Conservation (phyloP, 805 yeast genomes). For the Hanseniaspora nectarophila region DNA sequence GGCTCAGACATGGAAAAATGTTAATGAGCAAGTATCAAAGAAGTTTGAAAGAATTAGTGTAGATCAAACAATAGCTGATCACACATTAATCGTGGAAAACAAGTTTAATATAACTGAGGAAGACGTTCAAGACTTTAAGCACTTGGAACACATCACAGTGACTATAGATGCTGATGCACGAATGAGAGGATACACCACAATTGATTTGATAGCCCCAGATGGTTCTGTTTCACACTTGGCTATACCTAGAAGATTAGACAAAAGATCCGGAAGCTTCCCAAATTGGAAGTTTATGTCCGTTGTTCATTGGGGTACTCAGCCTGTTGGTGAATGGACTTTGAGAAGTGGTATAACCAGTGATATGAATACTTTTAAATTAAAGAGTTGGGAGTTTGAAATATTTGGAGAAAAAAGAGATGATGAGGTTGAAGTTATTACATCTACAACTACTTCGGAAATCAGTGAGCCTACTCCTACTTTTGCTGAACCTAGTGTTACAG, state of each 20-base stretch:
- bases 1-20: slow-evolving; percentile 67
- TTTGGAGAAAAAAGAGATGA: slow-evolving; percentile 56
- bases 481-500: neutral
- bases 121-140: slow-evolving; percentile 41
- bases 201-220: slow-evolving; percentile 58
- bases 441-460: neutral
- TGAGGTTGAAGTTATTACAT: neutral
- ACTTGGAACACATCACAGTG: slow-evolving; percentile 77
- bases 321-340: slow-evolving; percentile 72
- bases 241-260: slow-evolving; percentile 50
- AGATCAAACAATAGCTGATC: slow-evolving; percentile 18
- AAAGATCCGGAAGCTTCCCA: slow-evolving; percentile 43
- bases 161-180: slow-evolving; percentile 56
- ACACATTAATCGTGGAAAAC: slow-evolving; percentile 26
- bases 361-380: slow-evolving; percentile 33
- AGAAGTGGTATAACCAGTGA: slow-evolving; percentile 42
- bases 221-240: slow-evolving; percentile 70
- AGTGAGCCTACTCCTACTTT: neutral
- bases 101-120: slow-evolving; percentile 37
- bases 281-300: slow-evolving; percentile 93
- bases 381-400: slow-evolving; percentile 63
- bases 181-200: slow-evolving; percentile 57
- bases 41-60: slow-evolving; percentile 38
- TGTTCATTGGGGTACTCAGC: slow-evolving; percentile 98
- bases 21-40: slow-evolving; percentile 86